Evolutionary conservation across 306 rosid species (phyloP), one percentile per base, ranked within the genome.

Genomic region (Cucurbita maxima): DNA sequence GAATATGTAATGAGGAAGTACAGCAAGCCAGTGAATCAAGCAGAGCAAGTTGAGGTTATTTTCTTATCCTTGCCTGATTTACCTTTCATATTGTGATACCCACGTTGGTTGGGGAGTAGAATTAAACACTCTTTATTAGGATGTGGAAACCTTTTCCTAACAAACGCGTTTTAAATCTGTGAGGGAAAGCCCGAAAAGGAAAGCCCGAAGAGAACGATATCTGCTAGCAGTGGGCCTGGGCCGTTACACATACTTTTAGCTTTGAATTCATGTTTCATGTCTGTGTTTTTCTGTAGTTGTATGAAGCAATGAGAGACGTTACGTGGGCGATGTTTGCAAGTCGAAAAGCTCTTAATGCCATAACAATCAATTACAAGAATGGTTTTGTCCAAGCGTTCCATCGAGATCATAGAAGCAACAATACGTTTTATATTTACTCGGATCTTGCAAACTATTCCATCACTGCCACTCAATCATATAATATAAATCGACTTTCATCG

Each of bases 301-400:
- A 95, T 75, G 96, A 89, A 82, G 83, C 96, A 15, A 95, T 91
- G 97, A 91, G 76, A 77, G 96, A 86, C 7, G 81, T 87, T 52
- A 95, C 99, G 9, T 95, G 99, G 97, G 90, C 96, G 7, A 53
- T 91, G n/a, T 95, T 95, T 78, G 88, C 88, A 2, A 95, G 97
- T 68, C 85, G 89, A 6, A 91, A 85, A 80, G 97, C 99, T 78
- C 90, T 95, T 18, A 88, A 87, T 76, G 96, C 99, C 15, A 95
- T 95, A 79, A 95, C 99, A 2, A 89, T 95, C 78, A 95, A 86
- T 48, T 95, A 91, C 75, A 87, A 77, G 77, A 91, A 95, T 50
- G 99, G 99, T 72, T 95, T 95, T 84, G 97, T 95, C 36, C 99
- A 95, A 48, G 96, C 97, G 62, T 95, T 95, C 66, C 97, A 95